Base-by-base conservation (phyloP, 306 rosid genomes). In the Gynostemma pentaphyllum region DNA sequence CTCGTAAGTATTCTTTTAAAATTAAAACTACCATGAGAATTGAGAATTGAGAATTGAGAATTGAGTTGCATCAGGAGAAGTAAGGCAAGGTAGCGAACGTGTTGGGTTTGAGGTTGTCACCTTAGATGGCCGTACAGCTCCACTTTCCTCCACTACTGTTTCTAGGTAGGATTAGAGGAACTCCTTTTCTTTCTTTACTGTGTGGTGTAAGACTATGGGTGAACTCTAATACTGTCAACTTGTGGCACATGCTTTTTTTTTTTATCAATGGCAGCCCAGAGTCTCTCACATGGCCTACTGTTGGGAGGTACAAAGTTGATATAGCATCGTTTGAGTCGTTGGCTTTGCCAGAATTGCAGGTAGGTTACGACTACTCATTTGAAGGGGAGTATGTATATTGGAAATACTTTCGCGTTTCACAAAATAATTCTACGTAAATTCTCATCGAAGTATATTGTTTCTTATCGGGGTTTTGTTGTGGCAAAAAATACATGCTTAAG, bases 281-380 rank as follows among this genome's bases (percentile, higher is more conserved):
- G 72, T 82, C 88, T 50, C 46, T 50, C 22, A 74, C 81, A 70
- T 90, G 97, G 95, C 97, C 97, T 5, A 81, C 54, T 70, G 97
- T 90, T 54, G 95, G 95, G 63, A 84, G 75, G 77, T 90, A 77
- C 74, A 84, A 75, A 74, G 94, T 87, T 47, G 95, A 87, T 68
- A 50, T 84, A 13, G 79, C 90, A 26, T 84, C 90, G 19, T 87
- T 90, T 3, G 97, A 90, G 78, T 77, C 86, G 18, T 76, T 87
- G 24, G 86, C 88, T n/a, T 59, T 87, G 62, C 97, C 94, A 7
- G 88, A 87, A 76, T 74, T 90, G 70, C 85, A 84, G 94, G 97
- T 90, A 45, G 36, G 47, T 42, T 23, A 59, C 19, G 34, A n/a
- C n/a, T n/a, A n/a, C n/a, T 16, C 13, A 19, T 10, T 19, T 5